Base-by-base conservation (phyloP, 2,329 filamentous ascomycete genomes). In the Fusarium staphyleae region DNA sequence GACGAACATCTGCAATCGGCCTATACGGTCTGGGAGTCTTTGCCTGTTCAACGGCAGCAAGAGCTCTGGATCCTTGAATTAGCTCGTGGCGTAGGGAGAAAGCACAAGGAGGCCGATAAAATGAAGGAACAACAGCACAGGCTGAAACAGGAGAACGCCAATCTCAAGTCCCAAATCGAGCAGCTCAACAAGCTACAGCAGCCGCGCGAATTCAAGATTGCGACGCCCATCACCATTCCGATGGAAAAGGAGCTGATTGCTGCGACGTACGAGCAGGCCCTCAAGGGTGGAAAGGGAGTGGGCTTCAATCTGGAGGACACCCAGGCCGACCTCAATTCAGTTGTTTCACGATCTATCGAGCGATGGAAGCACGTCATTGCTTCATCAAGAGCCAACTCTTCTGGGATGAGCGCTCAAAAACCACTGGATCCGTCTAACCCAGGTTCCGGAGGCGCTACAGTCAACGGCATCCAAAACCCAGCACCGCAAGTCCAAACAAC, bases 1-100 rank as follows among this genome's bases (percentile, higher is more conserved):
- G 78, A 83, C 33, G 82, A 88, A 52, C 93, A 98, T 70, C 72
- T 96, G 5, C 83, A 89, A n/a, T 84, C 87, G 12, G 87, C 90
- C 1, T 96, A 87, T 70, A 80, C 82, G 6, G 87, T 90, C 34
- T 98, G 93, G 93, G 84, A 84, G 44, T 78, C 78, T 2, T 77
- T 95, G 19, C 74, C 86, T 0, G 60, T 71, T 2, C 80, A 83
- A 29, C 79, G 83, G 16, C 81, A 82, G 45, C 77, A 77, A 19
- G 83, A 87, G 59, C 76, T 87, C 6, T 88, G 85, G 85, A 73
- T 79, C 5, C 68, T 88, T 29, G 84, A 87, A 67, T 72, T 88
- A 32, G 85, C 85, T 0, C 77, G 85, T n/a, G 77, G 79, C 24
- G 76, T 87, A 2, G 82, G 83, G 5, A 74, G 79, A 49, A 84